Evolutionary conservation across 2,329 filamentous ascomycete genomes (phyloP).

Genomic region (Pseudocercospora pini-densiflorae): DNA sequence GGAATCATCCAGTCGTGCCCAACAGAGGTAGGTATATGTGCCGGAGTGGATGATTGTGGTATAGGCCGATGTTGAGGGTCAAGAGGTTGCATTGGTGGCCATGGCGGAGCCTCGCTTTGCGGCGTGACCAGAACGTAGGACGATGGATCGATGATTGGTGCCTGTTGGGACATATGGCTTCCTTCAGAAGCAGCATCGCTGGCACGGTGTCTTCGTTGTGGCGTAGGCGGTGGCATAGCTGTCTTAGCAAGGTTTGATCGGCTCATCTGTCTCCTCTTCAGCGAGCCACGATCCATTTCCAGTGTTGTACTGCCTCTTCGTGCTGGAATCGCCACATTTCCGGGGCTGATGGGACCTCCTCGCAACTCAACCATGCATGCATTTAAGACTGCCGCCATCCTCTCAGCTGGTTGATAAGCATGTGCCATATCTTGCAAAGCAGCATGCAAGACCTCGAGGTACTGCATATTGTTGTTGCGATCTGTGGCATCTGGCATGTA

Average conservation of each 20-base stretch:
- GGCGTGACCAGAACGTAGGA: conserved; percentile 27
- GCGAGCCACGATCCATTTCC: conserved; percentile 22
- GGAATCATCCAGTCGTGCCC: conserved; percentile 26
- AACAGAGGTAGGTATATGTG: conserved; percentile 8
- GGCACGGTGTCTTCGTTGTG: conserved; percentile 13
- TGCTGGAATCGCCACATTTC: conserved; percentile 19
- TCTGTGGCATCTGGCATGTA: conserved; percentile 31
- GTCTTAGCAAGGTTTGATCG: background rate
- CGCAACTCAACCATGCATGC: conserved; percentile 33
- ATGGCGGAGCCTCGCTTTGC: conserved; percentile 17
- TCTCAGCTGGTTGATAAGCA: conserved; percentile 31
- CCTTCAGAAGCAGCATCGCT: conserved; percentile 20
- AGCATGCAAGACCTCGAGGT: conserved; percentile 33
- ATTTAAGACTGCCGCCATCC: conserved; percentile 32
- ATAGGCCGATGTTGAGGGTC: conserved; percentile 4
- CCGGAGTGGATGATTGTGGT: conserved; percentile 17
- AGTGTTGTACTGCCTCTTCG: conserved; percentile 26
- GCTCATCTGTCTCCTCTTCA: conserved; percentile 30
- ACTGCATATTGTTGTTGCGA: conserved; percentile 33
- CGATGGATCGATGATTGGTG: conserved; percentile 7
- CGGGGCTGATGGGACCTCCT: conserved; percentile 31
- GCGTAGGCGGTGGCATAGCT: conserved; percentile 24
- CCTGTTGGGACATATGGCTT: conserved; percentile 13
- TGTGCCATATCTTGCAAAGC: conserved; percentile 33
- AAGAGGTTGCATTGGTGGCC: conserved; percentile 8